Percentiles rank a stretch among this genome's conserved stretches.
Evolutionary conservation across 2,329 filamentous ascomycete genomes (phyloP).

Genomic region (Fusarium praegraminearum): DNA sequence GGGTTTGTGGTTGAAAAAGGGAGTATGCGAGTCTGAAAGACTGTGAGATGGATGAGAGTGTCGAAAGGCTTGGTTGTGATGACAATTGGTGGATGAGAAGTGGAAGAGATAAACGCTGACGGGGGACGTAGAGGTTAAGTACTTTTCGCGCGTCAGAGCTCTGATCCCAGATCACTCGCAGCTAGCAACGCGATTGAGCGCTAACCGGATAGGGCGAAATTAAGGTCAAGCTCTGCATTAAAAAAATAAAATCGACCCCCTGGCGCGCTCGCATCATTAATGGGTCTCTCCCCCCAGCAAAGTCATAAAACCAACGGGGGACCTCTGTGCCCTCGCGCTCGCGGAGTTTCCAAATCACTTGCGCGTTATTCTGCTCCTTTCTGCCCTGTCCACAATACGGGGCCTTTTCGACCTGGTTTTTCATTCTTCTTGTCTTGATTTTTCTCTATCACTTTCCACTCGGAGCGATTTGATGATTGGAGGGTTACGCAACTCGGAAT

Average conservation of each 20-base stretch:
- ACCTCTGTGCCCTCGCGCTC: constrained; percentile 17
- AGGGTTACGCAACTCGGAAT: constrained; percentile 2
- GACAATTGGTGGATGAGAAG: constrained; percentile 54
- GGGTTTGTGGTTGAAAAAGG: constrained; percentile 29
- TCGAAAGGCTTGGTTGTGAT: constrained; percentile 53
- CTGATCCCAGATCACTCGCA: constrained; percentile 64
- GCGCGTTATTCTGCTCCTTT: constrained; percentile 24
- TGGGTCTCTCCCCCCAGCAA: constrained; percentile 11
- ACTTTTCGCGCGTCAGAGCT: constrained; percentile 63
- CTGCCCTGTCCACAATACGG: neutral
- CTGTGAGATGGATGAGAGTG: constrained; percentile 43
- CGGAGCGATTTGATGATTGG: constrained; percentile 34
- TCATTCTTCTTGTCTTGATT: constrained; percentile 13
- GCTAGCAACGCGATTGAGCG: constrained; percentile 45
- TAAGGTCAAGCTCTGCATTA: constrained; percentile 43
- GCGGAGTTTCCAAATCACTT: constrained; percentile 24
- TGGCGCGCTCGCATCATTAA: constrained; percentile 35
- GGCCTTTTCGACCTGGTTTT: constrained; percentile 2
- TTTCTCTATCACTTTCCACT: neutral
- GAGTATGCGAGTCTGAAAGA: constrained; percentile 36
- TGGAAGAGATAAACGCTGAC: constrained; percentile 53
- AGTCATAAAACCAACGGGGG: constrained; percentile 44
- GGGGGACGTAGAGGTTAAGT: constrained; percentile 66
- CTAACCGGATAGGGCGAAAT: constrained; percentile 53
- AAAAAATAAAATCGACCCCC: constrained; percentile 47